Evolutionary conservation across 129 eudicot species (phyloP).

Genomic region (carrot (Daucus carota)): DNA sequence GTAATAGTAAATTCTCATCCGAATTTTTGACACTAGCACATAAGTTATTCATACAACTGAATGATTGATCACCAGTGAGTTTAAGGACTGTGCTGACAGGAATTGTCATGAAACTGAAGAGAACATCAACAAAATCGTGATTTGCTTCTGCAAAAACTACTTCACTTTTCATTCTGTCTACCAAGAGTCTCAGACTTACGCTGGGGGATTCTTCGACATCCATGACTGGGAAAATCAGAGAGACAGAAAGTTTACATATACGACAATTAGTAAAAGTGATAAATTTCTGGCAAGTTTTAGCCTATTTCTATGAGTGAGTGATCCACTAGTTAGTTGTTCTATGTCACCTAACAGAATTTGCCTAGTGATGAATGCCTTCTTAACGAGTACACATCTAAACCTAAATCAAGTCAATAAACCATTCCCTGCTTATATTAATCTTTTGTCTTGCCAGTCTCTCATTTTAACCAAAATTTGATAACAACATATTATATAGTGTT

Average conservation of each 20-base stretch:
- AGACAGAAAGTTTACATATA: no score
- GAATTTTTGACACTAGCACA: constrained; percentile 15
- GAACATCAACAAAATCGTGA: constrained; percentile 24
- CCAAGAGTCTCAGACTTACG: constrained; percentile 18
- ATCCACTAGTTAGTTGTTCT: no score
- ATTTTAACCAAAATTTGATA: neutral
- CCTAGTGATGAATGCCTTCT: no score
- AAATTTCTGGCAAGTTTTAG: no score
- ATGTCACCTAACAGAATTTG: no score
- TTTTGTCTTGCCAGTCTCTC: no score
- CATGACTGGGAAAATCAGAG: constrained; percentile 6
- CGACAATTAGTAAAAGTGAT: no score
- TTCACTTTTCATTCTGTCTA: constrained; percentile 17
- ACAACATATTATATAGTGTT: no score
- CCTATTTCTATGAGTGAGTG: no score
- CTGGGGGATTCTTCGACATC: constrained; percentile 1
- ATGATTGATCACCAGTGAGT: constrained; percentile 3
- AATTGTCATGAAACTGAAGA: constrained; percentile 25
- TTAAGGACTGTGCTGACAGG: constrained; percentile 21
- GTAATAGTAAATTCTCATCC: constrained; percentile 2
- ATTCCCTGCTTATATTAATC: no score
- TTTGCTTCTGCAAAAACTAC: constrained; percentile 25
- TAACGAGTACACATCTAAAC: no score
- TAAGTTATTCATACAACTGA: constrained; percentile 24
- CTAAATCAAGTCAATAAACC: no score